phyloP scores from a whole-genome alignment of 768 basidiomycete species.

The Trametes sanguinea region DNA sequence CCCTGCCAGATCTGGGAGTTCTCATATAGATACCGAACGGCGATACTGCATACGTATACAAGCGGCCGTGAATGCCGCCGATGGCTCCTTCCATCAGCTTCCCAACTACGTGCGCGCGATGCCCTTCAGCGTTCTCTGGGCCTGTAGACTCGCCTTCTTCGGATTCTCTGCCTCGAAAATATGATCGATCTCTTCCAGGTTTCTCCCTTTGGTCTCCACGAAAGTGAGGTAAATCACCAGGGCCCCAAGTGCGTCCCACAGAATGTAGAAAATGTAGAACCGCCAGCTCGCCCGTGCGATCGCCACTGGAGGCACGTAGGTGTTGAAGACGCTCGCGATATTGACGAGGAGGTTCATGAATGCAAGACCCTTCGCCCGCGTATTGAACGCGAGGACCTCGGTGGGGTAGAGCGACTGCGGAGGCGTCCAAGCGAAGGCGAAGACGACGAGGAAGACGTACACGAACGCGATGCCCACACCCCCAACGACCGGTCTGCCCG shows the following conservation, averaged over 20 bases:
- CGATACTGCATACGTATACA: neutral
- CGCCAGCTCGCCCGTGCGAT: constrained; percentile 50
- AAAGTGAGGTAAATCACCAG: constrained; percentile 56
- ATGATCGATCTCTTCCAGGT: constrained; percentile 25
- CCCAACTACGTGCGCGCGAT: neutral
- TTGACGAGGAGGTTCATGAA: constrained; percentile 70
- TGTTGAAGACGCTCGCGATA: constrained; percentile 73
- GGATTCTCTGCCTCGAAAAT: constrained; percentile 25
- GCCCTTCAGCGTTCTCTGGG: neutral
- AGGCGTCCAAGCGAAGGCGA: constrained; percentile 45
- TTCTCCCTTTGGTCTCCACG: constrained; percentile 64
- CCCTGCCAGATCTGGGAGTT: neutral
- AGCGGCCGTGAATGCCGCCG: neutral
- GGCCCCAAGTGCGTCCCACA: constrained; percentile 62
- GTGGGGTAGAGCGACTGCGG: constrained; percentile 62
- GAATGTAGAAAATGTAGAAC: constrained; percentile 54
- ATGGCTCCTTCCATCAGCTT: neutral
- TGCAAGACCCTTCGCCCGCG: constrained; percentile 74
- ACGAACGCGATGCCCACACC: constrained; percentile 34
- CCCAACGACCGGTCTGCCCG: constrained; percentile 31
- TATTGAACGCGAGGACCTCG: constrained; percentile 74
- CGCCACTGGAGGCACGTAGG: constrained; percentile 79
- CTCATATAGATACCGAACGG: neutral
- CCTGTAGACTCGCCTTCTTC: constrained; percentile 18
- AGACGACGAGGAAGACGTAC: constrained; percentile 27